These are phyloP conservation scores for Macrocystidia cucumis DNA, from an alignment of 1,284 basidiomycete genomes.

Conservation along the genomic window DNA sequence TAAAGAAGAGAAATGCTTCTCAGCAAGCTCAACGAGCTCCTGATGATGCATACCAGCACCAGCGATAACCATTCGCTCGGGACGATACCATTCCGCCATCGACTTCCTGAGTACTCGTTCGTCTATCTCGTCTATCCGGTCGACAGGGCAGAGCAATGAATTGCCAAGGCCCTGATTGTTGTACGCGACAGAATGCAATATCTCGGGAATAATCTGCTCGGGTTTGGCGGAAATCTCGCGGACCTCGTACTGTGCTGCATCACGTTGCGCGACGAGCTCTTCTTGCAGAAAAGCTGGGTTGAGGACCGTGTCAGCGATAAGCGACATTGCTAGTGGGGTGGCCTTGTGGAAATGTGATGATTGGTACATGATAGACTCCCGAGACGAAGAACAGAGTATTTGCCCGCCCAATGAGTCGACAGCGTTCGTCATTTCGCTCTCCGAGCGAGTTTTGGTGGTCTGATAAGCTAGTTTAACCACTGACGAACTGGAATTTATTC, in stretches of 20 bases:
- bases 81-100: constrained; percentile 83
- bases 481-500: neutral
- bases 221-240: constrained; percentile 86
- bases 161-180: constrained; percentile 79
- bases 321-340: constrained; percentile 75
- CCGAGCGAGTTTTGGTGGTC: constrained; percentile 53
- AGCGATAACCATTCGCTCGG: constrained; percentile 92
- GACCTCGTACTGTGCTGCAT: constrained; percentile 90
- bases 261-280: constrained; percentile 80
- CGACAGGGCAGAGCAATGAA: constrained; percentile 83
- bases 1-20: constrained; percentile 80
- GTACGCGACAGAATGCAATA: constrained; percentile 86
- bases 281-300: constrained; percentile 73
- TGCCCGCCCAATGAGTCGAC: constrained; percentile 90
- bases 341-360: constrained; percentile 89
- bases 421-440: constrained; percentile 74
- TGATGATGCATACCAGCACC: constrained; percentile 91
- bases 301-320: constrained; percentile 89
- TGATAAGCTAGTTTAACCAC: constrained; percentile 16
- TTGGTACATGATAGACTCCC: constrained; percentile 98
- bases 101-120: constrained; percentile 57
- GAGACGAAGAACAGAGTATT: constrained; percentile 85
- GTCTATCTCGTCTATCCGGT: constrained; percentile 71
- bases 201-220: constrained; percentile 92
- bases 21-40: constrained; percentile 77